Conservation (phyloP, 495 filamentous ascomycete genomes). For the Glonium stellatum region DNA sequence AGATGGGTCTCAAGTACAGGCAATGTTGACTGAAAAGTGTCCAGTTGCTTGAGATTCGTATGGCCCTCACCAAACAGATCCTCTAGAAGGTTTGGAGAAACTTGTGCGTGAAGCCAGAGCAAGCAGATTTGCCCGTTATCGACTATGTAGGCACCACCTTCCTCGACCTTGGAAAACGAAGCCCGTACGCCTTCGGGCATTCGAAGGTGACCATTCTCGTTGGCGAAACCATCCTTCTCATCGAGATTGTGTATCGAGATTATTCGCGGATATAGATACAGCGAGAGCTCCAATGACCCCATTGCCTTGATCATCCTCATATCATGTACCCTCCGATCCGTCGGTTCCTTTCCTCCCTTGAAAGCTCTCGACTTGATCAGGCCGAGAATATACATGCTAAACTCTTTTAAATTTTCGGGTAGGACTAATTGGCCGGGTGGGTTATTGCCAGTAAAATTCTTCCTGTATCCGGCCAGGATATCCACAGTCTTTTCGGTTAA, state of each 20-base stretch:
- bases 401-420: constrained; percentile 93
- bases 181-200: constrained; percentile 57
- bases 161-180: constrained; percentile 84
- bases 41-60: constrained; percentile 63
- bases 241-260: constrained; percentile 81
- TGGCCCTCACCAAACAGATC: constrained; percentile 84
- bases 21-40: constrained; percentile 63
- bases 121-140: constrained; percentile 90
- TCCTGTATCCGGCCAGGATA: constrained; percentile 87
- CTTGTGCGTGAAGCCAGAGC: constrained; percentile 77
- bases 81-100: constrained; percentile 71
- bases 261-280: constrained; percentile 94
- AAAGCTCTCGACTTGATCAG: constrained; percentile 87
- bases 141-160: constrained; percentile 94
- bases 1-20: constrained; percentile 85
- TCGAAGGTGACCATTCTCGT: constrained; percentile 77
- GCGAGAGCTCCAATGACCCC: constrained; percentile 73
- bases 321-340: constrained; percentile 84
- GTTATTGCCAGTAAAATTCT: constrained; percentile 77
- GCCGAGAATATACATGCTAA: constrained; percentile 93
- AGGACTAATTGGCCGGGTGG: constrained; percentile 91
- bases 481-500: constrained; percentile 92
- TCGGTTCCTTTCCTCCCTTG: constrained; percentile 86
- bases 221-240: constrained; percentile 70
- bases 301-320: constrained; percentile 85